These are phyloP conservation scores for Otatea glauca DNA, from an alignment of 176 grass and related monocot genomes.

Conservation along the genomic window DNA sequence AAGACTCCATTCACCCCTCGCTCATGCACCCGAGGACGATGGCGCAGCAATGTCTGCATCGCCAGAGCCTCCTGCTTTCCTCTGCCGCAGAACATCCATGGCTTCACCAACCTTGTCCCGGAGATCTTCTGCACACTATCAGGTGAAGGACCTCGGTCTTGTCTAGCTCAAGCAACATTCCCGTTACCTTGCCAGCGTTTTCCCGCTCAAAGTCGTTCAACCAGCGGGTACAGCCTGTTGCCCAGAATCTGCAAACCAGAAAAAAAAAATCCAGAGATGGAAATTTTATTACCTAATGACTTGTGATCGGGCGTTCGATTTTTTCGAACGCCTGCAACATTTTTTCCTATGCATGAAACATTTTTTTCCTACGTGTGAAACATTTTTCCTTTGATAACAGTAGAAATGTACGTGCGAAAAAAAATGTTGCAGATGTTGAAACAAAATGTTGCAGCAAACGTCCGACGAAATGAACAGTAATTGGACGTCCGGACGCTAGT, in stretches of 20 bases:
- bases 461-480: no score
- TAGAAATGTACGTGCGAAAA: no score
- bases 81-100: constrained; percentile 33
- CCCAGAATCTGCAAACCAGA: constrained; percentile 51
- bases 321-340: no score
- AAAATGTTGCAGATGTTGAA: no score
- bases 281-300: no score
- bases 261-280: background rate
- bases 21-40: background rate
- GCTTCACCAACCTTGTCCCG: constrained; percentile 46
- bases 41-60: background rate
- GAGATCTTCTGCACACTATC: constrained; percentile 48
- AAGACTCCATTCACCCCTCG: background rate
- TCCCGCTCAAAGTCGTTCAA: constrained; percentile 25
- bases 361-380: no score
- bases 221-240: constrained; percentile 48
- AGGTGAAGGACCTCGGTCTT: constrained; percentile 52
- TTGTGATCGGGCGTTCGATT: no score
- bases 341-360: no score
- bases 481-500: no score
- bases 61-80: background rate
- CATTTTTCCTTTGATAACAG: no score
- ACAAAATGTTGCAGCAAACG: no score
- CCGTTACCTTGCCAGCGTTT: constrained; percentile 51
- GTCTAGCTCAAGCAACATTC: constrained; percentile 70